A percentile compares a stretch with the other conserved stretches of the same genome.
Evolutionary conservation across 106 monocot species (phyloP).

Genomic region (Phalaenopsis equestris): DNA sequence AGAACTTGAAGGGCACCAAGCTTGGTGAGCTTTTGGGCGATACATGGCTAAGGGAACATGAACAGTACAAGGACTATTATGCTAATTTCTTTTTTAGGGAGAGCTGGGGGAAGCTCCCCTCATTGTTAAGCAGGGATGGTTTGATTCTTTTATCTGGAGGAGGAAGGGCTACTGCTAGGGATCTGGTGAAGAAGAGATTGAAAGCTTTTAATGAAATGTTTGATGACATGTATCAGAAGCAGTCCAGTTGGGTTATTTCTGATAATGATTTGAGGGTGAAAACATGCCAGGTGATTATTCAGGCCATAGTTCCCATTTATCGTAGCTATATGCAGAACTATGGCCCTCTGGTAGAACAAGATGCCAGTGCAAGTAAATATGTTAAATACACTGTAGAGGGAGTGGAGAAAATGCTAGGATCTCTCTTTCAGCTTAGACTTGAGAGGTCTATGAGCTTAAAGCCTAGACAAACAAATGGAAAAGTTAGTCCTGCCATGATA

Average conservation of each 20-base stretch:
- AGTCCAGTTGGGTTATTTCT: constrained; percentile 60
- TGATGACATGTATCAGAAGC: constrained; percentile 74
- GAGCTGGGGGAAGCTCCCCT: constrained; percentile 72
- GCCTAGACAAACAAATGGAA: constrained; percentile 41
- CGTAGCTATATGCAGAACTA: constrained; percentile 89
- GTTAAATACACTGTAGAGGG: constrained; percentile 55
- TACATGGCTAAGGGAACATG: constrained; percentile 56
- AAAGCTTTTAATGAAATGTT: constrained; percentile 69
- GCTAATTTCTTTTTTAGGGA: constrained; percentile 47
- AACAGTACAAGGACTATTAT: constrained; percentile 79
- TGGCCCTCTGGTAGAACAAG: constrained; percentile 81
- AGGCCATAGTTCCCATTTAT: constrained; percentile 65
- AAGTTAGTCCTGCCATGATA: constrained; percentile 26
- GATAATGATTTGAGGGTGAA: constrained; percentile 84
- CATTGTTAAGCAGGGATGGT: constrained; percentile 65
- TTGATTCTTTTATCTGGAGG: constrained; percentile 81
- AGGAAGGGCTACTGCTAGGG: constrained; percentile 75
- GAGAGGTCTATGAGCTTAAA: constrained; percentile 46
- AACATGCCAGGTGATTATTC: constrained; percentile 38
- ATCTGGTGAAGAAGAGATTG: constrained; percentile 74
- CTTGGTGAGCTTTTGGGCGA: constrained; percentile 73
- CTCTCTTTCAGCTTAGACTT: constrained; percentile 58
- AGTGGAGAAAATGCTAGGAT: constrained; percentile 70
- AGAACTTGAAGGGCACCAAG: constrained; percentile 48
- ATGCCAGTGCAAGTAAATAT: constrained; percentile 69